Base-by-base conservation (phyloP, 2,329 filamentous ascomycete genomes). In the Fusarium sp. region DNA sequence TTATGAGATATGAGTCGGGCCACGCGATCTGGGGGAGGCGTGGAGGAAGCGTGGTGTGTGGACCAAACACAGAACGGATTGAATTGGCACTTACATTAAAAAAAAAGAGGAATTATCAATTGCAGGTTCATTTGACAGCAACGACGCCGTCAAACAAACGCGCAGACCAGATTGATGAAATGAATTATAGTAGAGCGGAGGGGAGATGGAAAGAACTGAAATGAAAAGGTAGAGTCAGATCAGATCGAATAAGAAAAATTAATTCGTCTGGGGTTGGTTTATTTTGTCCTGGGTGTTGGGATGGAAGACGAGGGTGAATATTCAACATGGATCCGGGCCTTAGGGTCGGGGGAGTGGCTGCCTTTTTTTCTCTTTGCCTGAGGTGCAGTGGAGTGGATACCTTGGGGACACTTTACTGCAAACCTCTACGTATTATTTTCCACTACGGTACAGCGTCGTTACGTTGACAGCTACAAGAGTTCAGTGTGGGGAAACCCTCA, bases 81-180 rank as follows among this genome's bases (percentile, higher is more conserved):
- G 23, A 63, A 39, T 55, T 58, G 40, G 49, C 43, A 76, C 87
- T 82, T 87, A 93, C 90, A 84, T 84, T 84, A 80, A 85, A 84
- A 84, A 83, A 86, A 81, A 83, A 81, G 80, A 83, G 77, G 79
- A 84, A 39, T 82, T 78, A 81, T 82, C 82, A 82, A 83, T 84
- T 94, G 93, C 94, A 97, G 93, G 93, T 96, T 97, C 94, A 97
- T 97, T 93, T 95, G 93, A 96, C 93, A 94, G 93, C 91, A 79
- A 71, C 73, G 66, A 77, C 82, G 90, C 90, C 92, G 92, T 86
- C 93, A 96, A 96, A 91, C 85, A 93, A 97, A 90, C 93, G 93
- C 93, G 93, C 93, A 80, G 80, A 75, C 70, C 74, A 74, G 69
- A 69, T 72, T 68, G 66, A 66, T 66, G 63, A 61, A 50, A 62